These are phyloP conservation scores for Xylaria bambusicola DNA, from an alignment of 495 filamentous ascomycete species.

Conservation along the genomic window DNA sequence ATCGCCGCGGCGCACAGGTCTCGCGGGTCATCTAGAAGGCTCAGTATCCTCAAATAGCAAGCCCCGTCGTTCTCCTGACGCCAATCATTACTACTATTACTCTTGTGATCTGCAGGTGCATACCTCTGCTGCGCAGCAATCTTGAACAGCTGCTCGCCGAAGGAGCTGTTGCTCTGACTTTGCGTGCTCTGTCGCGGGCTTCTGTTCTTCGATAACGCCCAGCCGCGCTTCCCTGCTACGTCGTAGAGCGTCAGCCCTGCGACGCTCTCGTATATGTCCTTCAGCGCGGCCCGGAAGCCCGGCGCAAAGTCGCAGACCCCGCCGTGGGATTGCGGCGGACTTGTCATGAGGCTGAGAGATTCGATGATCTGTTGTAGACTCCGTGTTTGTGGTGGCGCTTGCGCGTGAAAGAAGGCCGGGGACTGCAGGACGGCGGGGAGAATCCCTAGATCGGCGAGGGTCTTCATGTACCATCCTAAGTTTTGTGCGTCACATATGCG, in stretches of 20 bases:
- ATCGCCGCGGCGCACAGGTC: constrained; percentile 34
- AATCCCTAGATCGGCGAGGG: constrained; percentile 38
- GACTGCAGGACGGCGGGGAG: constrained; percentile 25
- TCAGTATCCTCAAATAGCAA: constrained; percentile 31
- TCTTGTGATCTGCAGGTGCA: neutral
- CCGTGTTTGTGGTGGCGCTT: constrained; percentile 3
- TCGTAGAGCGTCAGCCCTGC: constrained; percentile 38
- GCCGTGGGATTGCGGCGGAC: constrained; percentile 35
- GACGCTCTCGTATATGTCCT: constrained; percentile 44
- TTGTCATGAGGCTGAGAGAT: constrained; percentile 34
- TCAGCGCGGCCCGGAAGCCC: constrained; percentile 38
- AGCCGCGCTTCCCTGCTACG: constrained; percentile 29
- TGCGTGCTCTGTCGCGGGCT: constrained; percentile 14
- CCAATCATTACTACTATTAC: no score
- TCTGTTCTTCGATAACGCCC: constrained; percentile 33
- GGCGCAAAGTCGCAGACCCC: constrained; percentile 43
- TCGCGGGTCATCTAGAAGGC: constrained; percentile 27
- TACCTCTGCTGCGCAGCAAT: constrained; percentile 12
- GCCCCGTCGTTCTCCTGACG: constrained; percentile 20
- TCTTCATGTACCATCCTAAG: constrained; percentile 45
- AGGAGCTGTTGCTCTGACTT: neutral
- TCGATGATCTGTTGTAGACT: constrained; percentile 37
- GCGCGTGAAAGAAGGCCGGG: neutral
- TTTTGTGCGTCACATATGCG: constrained; percentile 45
- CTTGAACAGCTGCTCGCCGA: constrained; percentile 19